Base-by-base conservation (phyloP, 495 filamentous ascomycete species). In the Podospora pseudocomata region DNA sequence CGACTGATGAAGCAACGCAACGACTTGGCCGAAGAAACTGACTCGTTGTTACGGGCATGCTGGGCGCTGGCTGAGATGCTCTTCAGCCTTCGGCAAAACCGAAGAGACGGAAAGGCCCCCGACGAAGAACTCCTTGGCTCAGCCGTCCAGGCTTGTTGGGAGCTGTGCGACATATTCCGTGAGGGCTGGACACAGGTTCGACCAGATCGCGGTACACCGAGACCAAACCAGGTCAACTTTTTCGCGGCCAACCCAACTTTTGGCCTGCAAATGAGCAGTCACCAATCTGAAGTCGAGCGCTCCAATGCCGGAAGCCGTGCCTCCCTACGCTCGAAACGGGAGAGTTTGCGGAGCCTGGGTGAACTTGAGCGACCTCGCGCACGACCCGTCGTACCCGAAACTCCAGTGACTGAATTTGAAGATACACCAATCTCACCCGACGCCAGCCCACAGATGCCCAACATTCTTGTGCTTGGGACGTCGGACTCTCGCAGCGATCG, bases 1-100 rank as follows among this genome's bases (percentile, higher is more conserved):
- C 87, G 93, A 34, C 83, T 97, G 5, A 97, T 97, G 93, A 96
- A 96, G 76, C 93, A 97, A 78, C 86, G 91, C 60, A 89, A 86
- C 62, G 87, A 88, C 32, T 77, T 92, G 1, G 89, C 88, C 4
- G 89, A 90, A 68, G 91, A 93, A 70, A 94, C 92, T 2, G 92
- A 96, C 72, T 87, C 90, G 26, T 84, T 96, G 3, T 84, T 97
- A 0, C 88, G 90, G 60, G 91, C 93, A 5, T 97, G 93, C 74
- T 97, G 93, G 93, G 87, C 90, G 13, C 78, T 97, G 26, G 93
- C 93, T 2, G 93, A 97, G 76, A 96, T 96, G 92, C 85, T 97
- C 1, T 96, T 96, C 78, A 96, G 90, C 76, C 84, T 97, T 20
- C 90, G 93, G 4, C 93, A 97, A 72, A 94, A 88, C 76, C 90